Evolutionary conservation across 768 basidiomycete genomes (phyloP).

Genomic region (Hemileccinum rubropunctum): DNA sequence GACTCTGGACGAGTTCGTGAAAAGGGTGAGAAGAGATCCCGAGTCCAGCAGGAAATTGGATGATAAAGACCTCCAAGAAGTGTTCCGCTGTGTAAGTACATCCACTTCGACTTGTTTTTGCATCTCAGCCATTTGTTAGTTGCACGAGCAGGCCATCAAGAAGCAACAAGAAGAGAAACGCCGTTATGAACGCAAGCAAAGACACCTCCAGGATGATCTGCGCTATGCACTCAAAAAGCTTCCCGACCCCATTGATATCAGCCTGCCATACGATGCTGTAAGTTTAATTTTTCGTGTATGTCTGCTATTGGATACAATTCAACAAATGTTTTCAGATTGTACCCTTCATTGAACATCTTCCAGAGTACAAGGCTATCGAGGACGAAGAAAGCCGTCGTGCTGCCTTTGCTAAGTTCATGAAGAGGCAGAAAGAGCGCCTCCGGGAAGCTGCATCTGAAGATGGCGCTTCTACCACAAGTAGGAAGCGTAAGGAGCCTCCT

Average conservation of each 20-base stretch:
- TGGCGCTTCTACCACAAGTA: slow-evolving; percentile 73
- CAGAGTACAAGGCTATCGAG: slow-evolving; percentile 84
- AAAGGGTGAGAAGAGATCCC: slow-evolving; percentile 53
- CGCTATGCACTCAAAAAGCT: slow-evolving; percentile 94
- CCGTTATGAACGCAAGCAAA: slow-evolving; percentile 77
- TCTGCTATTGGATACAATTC: not conserved
- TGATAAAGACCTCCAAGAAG: slow-evolving; percentile 50
- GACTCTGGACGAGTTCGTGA: slow-evolving; percentile 59
- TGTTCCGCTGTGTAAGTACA: slow-evolving; percentile 60
- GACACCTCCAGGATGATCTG: slow-evolving; percentile 92
- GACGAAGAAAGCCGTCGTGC: slow-evolving; percentile 80
- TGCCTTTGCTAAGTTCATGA: slow-evolving; percentile 86
- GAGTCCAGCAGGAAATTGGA: slow-evolving; percentile 50
- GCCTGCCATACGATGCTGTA: slow-evolving; percentile 77
- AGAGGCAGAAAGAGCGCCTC: slow-evolving; percentile 88
- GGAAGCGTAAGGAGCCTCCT: slow-evolving; percentile 74
- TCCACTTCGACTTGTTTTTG: not conserved
- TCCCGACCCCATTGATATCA: slow-evolving; percentile 75
- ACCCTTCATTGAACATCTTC: slow-evolving; percentile 74
- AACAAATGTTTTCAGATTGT: slow-evolving; percentile 46
- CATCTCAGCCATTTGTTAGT: slow-evolving; percentile 39
- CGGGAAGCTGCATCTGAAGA: slow-evolving; percentile 79
- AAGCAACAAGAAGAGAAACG: slow-evolving; percentile 84
- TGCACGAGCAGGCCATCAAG: slow-evolving; percentile 67
- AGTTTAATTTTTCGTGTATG: slow-evolving; percentile 24